Evolutionary conservation across 148 eudicot genomes (phyloP), one percentile per base, ranked within the genome.

Genomic region (Mesembryanthemum crystallinum): DNA sequence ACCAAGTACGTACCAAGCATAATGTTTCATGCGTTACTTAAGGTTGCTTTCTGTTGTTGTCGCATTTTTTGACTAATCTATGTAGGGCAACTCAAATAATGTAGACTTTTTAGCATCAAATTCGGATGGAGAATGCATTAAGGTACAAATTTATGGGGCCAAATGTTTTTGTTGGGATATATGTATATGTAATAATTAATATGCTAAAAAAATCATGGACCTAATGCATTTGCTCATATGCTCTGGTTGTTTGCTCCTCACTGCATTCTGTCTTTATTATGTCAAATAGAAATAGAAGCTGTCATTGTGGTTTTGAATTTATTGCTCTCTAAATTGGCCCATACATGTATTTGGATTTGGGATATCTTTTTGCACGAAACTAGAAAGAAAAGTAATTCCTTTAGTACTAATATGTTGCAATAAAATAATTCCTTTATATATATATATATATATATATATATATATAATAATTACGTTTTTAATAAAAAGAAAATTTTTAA

Each of bases 281-380:
- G 65, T 39, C 60, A 75, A 74, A 66, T 51, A 67, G 78, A 37
- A 27, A 30, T 74, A 64, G 77, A 35, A 64, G 49, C 62, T 64
- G 62, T 73, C 39, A 8, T 61, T 14, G 67, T 25, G 25, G 28
- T 64, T 25, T 42, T 25, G 5, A 64, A 30, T 30, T 32, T 49
- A 74, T 6, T 63, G 69, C 11, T 57, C 14, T 35, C 39, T 35
- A 35, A 35, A 35, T 35, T 35, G 39, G 39, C 39, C 39, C 25
- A 7, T 58, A 3, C 66, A 72, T 37, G 55, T 35, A 27, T 33
- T 24, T n/a, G 3, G 30, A 33, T 49, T 23, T 60, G 42, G 67
- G 14, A 24, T 23, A n/a, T 61, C 25, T 13, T 25, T 60, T 73
- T 73, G n/a, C 0, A 33, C 20, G 37, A 27, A 57, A 63, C 45